Evolutionary conservation across 2,329 filamentous ascomycete genomes (phyloP), one percentile per base, ranked within the genome.

Genomic region (Zarea fungicola): DNA sequence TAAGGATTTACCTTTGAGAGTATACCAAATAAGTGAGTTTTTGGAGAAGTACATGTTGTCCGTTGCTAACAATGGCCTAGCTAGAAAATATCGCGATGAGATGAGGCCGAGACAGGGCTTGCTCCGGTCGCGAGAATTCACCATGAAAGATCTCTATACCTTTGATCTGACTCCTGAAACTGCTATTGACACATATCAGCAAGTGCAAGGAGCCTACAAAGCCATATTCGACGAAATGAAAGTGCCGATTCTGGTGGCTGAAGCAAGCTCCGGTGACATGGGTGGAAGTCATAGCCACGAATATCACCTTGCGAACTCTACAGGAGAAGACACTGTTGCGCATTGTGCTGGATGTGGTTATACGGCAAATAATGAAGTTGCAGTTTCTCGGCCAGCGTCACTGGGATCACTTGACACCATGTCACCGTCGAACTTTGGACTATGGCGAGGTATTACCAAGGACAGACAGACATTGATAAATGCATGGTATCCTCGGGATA

Each of bases 121-220:
- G 2, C 73, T 99, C 8, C 83, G 93, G 9, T 87, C 89, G 1
- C 83, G 90, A 53, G 93, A 99, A 61, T 99, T 99, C 60, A 70
- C 89, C 57, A 99, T 99, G 93, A 99, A 99, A 67, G 93, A 99
- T 65, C 77, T 99, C 1, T 99, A 99, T 65, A 96, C 91, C 0
- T 99, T 99, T 61, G 93, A 99, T 61, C 70, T 76, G 29, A 84
- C 77, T 4, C 64, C 74, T 1, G 69, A 78, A 22, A 71, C 79
- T n/a, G 92, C 92, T 2, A 71, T 91, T n/a, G 69, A 78, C 42
- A 96, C 92, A 0, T 99, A 99, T 58, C 68, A 80, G 6, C 70
- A 83, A 35, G 89, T 96, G 3, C 81, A 86, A 42, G 65, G 66
- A 31, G 85, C 86, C 2, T 99, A 99, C 63, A 75, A 73, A 11